Conservation (phyloP, 345 rosid species). For the Citrus australasica region DNA sequence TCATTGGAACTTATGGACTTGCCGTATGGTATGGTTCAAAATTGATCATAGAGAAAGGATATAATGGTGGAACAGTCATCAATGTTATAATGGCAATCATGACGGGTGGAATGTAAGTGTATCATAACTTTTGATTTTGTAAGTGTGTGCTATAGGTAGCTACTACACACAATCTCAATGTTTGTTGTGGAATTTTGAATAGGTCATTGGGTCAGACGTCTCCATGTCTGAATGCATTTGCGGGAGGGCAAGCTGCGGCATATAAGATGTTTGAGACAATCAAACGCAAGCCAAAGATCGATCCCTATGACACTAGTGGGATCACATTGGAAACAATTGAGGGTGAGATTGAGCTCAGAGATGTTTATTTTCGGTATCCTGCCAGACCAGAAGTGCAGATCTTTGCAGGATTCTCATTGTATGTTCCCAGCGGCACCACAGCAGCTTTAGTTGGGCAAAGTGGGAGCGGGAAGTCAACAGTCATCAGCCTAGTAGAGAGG, state of each 20-base stretch:
- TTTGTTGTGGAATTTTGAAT: background rate
- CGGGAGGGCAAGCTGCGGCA: constrained; percentile 67
- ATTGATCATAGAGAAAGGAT: constrained; percentile 57
- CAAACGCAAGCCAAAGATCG: constrained; percentile 47
- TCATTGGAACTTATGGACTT: constrained; percentile 54
- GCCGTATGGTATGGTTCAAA: constrained; percentile 76
- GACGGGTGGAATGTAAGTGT: constrained; percentile 76
- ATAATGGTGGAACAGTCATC: constrained; percentile 74
- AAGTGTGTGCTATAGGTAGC: background rate
- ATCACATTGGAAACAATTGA: constrained; percentile 36
- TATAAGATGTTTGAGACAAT: constrained; percentile 75
- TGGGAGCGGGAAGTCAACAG: constrained; percentile 79
- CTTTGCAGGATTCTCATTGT: constrained; percentile 57
- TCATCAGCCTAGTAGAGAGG: constrained; percentile 59
- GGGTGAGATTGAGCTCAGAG: constrained; percentile 59
- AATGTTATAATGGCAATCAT: constrained; percentile 59
- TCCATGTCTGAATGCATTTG: constrained; percentile 61
- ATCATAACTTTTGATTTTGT: background rate
- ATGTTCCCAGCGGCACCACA: constrained; percentile 50
- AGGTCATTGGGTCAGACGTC: constrained; percentile 70
- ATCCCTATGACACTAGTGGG: constrained; percentile 47
- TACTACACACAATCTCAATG: background rate
- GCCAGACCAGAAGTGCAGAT: constrained; percentile 69
- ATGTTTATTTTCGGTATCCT: constrained; percentile 63
- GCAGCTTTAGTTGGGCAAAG: constrained; percentile 75